These are phyloP conservation scores for Xylariaceae sp. DNA, from an alignment of 2,329 filamentous ascomycete genomes.

Conservation along the genomic window DNA sequence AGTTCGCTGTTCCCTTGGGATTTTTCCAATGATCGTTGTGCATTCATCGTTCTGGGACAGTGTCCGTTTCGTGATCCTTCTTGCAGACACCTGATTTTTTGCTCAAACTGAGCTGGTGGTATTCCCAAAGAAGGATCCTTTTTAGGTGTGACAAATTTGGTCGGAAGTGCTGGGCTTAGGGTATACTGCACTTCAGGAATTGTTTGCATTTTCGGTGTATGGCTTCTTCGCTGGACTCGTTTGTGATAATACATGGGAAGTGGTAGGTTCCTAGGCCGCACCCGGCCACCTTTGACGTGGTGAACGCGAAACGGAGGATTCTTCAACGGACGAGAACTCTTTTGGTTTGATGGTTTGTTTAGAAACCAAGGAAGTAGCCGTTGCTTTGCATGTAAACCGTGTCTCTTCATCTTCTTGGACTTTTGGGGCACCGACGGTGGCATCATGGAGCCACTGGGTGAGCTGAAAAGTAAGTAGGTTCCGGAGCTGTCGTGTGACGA, in stretches of 20 bases:
- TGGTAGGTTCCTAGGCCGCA: conserved; percentile 7
- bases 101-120: conserved; percentile 9
- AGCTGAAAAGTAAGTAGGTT: conserved; percentile 25
- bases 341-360: conserved; percentile 15
- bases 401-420: conserved; percentile 12
- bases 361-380: conserved; percentile 26
- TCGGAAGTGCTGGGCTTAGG: conserved; percentile 7
- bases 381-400: conserved; percentile 15
- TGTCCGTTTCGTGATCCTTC: conserved; percentile 5
- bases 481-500: conserved; percentile 20
- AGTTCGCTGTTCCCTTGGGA: conserved; percentile 19
- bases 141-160: conserved; percentile 12
- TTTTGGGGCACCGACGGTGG: conserved; percentile 14
- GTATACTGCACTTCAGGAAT: conserved; percentile 9
- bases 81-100: conserved; percentile 8
- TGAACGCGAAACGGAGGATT: conserved; percentile 10
- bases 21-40: too few relatives aligned
- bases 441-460: conserved; percentile 13
- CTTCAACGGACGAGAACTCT: not conserved
- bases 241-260: conserved; percentile 8
- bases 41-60: too few relatives aligned
- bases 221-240: conserved; percentile 9
- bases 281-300: conserved; percentile 12
- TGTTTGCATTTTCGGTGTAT: conserved; percentile 11
- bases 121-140: conserved; percentile 11